Percentiles rank a stretch among this genome's conserved stretches.
Evolutionary conservation across 768 basidiomycete species (phyloP).

Genomic region (Leccinum sublutescens): DNA sequence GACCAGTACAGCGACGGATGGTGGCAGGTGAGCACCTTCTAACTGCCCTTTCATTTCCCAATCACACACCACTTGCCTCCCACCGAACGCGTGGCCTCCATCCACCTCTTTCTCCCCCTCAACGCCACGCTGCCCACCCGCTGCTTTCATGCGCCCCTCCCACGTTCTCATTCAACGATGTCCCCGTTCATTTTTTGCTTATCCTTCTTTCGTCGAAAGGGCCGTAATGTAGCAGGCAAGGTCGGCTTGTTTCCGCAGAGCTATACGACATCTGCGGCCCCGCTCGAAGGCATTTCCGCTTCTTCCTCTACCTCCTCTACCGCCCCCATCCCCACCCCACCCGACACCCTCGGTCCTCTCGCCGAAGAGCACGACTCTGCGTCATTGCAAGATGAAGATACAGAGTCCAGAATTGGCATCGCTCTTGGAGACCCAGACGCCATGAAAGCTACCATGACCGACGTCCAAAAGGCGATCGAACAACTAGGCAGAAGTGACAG

Average conservation of each 20-base stretch:
- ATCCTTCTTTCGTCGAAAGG: slow-evolving; percentile 45
- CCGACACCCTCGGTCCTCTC: slow-evolving; percentile 41
- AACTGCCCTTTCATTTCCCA: slow-evolving; percentile 7
- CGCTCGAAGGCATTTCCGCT: slow-evolving; percentile 31
- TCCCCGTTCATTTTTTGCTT: slow-evolving; percentile 25
- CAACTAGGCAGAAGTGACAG: slow-evolving; percentile 65
- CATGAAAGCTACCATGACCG: slow-evolving; percentile 87
- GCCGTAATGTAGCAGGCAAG: slow-evolving; percentile 77
- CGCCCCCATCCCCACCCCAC: slow-evolving; percentile 17
- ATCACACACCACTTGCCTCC: slow-evolving; percentile 5
- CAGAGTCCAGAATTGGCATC: slow-evolving; percentile 28
- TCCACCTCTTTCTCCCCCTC: background rate
- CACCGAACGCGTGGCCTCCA: slow-evolving; percentile 8
- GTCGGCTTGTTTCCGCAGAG: slow-evolving; percentile 89
- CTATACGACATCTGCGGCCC: slow-evolving; percentile 70
- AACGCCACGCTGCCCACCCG: slow-evolving; percentile 7
- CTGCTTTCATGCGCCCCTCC: slow-evolving; percentile 6
- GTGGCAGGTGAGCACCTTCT: slow-evolving; percentile 66
- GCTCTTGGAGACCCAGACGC: slow-evolving; percentile 26
- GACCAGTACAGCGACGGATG: slow-evolving; percentile 93
- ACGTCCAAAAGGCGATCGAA: slow-evolving; percentile 88
- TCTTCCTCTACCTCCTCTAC: slow-evolving; percentile 29
- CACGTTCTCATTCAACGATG: slow-evolving; percentile 24
- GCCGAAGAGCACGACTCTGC: slow-evolving; percentile 47
- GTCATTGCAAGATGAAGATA: slow-evolving; percentile 27